phyloP scores from a whole-genome alignment of 2,329 filamentous ascomycete genomes.

The Emergomyces africanus region DNA sequence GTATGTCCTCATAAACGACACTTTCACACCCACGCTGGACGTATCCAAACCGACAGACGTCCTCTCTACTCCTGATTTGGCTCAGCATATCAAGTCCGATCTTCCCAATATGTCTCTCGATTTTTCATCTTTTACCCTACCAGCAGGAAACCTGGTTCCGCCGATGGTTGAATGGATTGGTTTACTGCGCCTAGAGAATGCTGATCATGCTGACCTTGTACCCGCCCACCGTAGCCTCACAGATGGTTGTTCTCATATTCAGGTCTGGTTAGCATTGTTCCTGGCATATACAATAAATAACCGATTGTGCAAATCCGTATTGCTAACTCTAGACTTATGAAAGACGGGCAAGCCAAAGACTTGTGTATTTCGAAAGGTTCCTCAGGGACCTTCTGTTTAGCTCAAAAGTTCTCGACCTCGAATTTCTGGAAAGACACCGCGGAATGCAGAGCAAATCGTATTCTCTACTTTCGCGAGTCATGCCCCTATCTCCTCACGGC shows the following conservation, averaged over 20 bases:
- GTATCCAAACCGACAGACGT: constrained; percentile 30
- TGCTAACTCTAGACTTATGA: background rate
- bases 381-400: constrained; percentile 30
- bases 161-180: background rate
- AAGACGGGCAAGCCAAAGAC: constrained; percentile 16
- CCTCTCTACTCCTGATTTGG: constrained; percentile 34
- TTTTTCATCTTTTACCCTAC: constrained; percentile 22
- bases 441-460: constrained; percentile 30
- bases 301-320: background rate
- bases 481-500: constrained; percentile 37
- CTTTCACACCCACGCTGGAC: constrained; percentile 33
- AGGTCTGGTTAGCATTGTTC: background rate
- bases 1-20: constrained; percentile 23
- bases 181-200: background rate
- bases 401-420: constrained; percentile 35
- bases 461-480: constrained; percentile 38
- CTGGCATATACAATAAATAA: background rate
- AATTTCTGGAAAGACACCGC: constrained; percentile 35
- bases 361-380: constrained; percentile 21
- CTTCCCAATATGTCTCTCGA: constrained; percentile 28
- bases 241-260: background rate
- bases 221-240: background rate
- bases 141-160: background rate
- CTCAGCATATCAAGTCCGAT: constrained; percentile 21
- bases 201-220: background rate